Evolutionary conservation across 352 stramenopile genomes (phyloP).

Genomic region (Thalassiosira exigua): DNA sequence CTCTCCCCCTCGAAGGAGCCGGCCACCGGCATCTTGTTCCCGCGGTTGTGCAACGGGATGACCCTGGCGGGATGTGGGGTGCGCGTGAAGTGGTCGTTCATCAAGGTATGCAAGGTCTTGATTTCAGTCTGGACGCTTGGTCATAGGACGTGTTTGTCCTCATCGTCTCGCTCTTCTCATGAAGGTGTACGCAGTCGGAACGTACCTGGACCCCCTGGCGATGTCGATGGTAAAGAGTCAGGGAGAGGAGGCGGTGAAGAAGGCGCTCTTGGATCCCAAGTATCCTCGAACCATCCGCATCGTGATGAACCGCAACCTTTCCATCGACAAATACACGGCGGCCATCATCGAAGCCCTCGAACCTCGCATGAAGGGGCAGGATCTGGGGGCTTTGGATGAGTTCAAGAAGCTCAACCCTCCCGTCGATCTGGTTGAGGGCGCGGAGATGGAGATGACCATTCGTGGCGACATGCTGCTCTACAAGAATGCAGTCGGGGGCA

Average conservation of each 20-base stretch:
- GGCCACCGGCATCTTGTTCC: slow-evolving; percentile 82
- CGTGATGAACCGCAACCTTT: slow-evolving; percentile 82
- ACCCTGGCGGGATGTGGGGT: slow-evolving; percentile 73
- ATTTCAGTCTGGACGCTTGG: neutral
- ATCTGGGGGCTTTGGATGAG: slow-evolving; percentile 79
- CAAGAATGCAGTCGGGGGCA: slow-evolving; percentile 75
- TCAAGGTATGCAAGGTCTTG: slow-evolving; percentile 67
- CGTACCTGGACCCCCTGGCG: slow-evolving; percentile 79
- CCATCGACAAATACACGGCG: slow-evolving; percentile 82
- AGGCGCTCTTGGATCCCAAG: slow-evolving; percentile 77
- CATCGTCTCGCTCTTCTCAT: neutral
- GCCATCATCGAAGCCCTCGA: slow-evolving; percentile 83
- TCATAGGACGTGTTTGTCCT: neutral
- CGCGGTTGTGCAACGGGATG: slow-evolving; percentile 77
- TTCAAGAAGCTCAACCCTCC: slow-evolving; percentile 83
- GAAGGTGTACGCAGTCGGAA: slow-evolving; percentile 80
- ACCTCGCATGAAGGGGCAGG: slow-evolving; percentile 82
- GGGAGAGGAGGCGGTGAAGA: slow-evolving; percentile 52
- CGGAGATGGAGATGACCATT: slow-evolving; percentile 86
- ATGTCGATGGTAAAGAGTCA: slow-evolving; percentile 72
- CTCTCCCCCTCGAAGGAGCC: slow-evolving; percentile 68
- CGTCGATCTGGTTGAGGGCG: slow-evolving; percentile 79
- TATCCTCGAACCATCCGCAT: slow-evolving; percentile 84
- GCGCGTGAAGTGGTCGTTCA: slow-evolving; percentile 83
- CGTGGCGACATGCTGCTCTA: slow-evolving; percentile 79